Evolutionary conservation across 306 rosid species (phyloP).

Genomic region (Astragalus membranaceus): DNA sequence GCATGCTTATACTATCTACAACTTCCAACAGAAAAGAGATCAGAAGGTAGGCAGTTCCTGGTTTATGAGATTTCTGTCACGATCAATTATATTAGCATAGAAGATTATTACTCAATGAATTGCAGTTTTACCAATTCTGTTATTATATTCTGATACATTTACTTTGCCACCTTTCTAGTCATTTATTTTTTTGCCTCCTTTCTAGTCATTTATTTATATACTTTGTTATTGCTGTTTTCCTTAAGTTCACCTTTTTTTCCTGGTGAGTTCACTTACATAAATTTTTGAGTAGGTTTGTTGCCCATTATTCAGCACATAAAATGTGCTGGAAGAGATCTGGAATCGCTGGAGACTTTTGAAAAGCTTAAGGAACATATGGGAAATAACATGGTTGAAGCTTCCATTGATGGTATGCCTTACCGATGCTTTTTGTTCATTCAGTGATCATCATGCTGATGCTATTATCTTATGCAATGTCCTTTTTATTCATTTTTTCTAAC

Average conservation of each 20-base stretch:
- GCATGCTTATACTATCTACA: slow-evolving; percentile 83
- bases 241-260: not conserved
- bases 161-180: not conserved
- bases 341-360: slow-evolving; percentile 50
- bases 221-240: not conserved
- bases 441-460: not conserved
- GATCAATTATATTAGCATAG: not conserved
- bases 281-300: slow-evolving; percentile 54
- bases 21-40: slow-evolving; percentile 60
- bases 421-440: slow-evolving; percentile 13
- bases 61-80: slow-evolving; percentile 5
- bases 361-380: slow-evolving; percentile 37
- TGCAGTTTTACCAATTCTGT: slow-evolving; percentile 4
- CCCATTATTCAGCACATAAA: slow-evolving; percentile 63
- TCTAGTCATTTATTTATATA: slow-evolving; percentile 6
- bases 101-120: slow-evolving; percentile 5
- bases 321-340: slow-evolving; percentile 54
- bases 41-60: slow-evolving; percentile 59
- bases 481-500: not conserved
- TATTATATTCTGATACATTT: not conserved
- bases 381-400: slow-evolving; percentile 51
- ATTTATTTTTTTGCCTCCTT: too few species aligned
- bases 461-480: slow-evolving; percentile 5
- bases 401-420: slow-evolving; percentile 50
- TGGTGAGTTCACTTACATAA: slow-evolving; percentile 12